Evolutionary conservation across 176 grass and related monocot species (phyloP), one percentile per base, ranked within the genome.

Genomic region (Oryza glaberrima): DNA sequence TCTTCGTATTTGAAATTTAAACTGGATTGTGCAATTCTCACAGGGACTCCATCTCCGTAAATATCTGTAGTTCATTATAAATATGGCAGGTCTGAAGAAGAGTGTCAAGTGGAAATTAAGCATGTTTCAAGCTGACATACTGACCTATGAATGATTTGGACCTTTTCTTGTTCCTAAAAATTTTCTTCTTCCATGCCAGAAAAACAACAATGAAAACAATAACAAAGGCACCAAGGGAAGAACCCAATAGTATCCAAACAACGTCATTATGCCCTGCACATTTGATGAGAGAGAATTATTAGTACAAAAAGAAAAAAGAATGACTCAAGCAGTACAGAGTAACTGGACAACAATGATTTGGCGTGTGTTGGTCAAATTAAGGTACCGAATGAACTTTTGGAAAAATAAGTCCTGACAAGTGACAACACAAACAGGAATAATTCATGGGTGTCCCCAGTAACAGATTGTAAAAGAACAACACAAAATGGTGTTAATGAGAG

Each of bases 1-100:
- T 94, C 94, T 74, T 81, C 87, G 60, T 97, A 97, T 81, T 90
- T 92, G 58, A 94, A 97, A 86, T 75, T 97, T 67, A 97, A 54
- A 87, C 82, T 97, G 9, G 94, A 97, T 44, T 94, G 76, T 58
- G 87, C 64, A 49, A 97, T 94, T 72, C 86, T 86, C 17, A 81
- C 51, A 44, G 91, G 58, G 63, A 92, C 48, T 51, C 75, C 91
- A 76, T 69, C 81, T 40, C 78, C 81, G 25, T 90, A 92, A 49
- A 86, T 83, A 79, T 92, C 91, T 97, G 82, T 75, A 51, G 25
- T 77, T n/a, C 34, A 80, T 11, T 9, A 61, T 20, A 83, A 82
- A 71, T 19, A 9, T 14, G 48, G 56, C 28, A 67, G 52, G 28
- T 19, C 78, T 73, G 3, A 85, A 77, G 48, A 60, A 58, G 44